Evolutionary conservation across 495 filamentous ascomycete species (phyloP).

Genomic region (Daldinia grandis): DNA sequence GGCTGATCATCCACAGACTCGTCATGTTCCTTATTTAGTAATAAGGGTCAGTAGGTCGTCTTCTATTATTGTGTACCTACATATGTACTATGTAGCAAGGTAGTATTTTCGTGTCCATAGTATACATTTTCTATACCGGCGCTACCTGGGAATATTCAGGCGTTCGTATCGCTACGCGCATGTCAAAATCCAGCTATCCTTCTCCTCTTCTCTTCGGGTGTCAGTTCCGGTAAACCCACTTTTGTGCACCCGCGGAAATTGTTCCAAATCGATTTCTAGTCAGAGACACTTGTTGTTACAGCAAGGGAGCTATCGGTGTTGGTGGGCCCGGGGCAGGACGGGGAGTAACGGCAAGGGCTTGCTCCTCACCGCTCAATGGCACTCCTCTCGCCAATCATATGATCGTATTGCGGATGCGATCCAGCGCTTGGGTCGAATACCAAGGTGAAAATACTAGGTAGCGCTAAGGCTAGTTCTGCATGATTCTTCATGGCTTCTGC

Average conservation of each 20-base stretch:
- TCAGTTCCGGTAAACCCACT: slow-evolving; percentile 31
- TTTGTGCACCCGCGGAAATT: slow-evolving; percentile 13
- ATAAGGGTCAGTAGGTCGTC: slow-evolving; percentile 7
- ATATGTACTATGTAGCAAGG: slow-evolving; percentile 8
- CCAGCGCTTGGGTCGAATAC: slow-evolving; percentile 20
- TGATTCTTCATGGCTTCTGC: slow-evolving; percentile 27
- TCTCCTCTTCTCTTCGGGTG: slow-evolving; percentile 23
- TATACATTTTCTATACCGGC: slow-evolving; percentile 17
- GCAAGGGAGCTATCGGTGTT: slow-evolving; percentile 26
- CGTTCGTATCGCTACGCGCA: slow-evolving; percentile 26
- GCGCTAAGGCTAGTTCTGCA: slow-evolving; percentile 37
- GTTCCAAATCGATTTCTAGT: slow-evolving; percentile 15
- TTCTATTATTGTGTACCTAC: slow-evolving; percentile 34
- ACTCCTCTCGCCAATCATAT: slow-evolving; percentile 29
- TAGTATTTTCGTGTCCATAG: slow-evolving; percentile 25
- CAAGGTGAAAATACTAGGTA: slow-evolving; percentile 36
- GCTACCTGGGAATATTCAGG: slow-evolving; percentile 20
- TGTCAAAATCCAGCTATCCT: slow-evolving; percentile 11
- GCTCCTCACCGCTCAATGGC: slow-evolving; percentile 38
- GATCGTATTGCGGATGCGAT: slow-evolving; percentile 5
- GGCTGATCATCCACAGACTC: slow-evolving; percentile 22
- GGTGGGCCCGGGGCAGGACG: slow-evolving; percentile 40
- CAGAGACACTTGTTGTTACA: slow-evolving; percentile 12
- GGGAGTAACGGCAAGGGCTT: slow-evolving; percentile 21
- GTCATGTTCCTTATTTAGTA: slow-evolving; percentile 12